phyloP scores from a whole-genome alignment of 164 flowering plant species.

The Cinnamomum micranthum region DNA sequence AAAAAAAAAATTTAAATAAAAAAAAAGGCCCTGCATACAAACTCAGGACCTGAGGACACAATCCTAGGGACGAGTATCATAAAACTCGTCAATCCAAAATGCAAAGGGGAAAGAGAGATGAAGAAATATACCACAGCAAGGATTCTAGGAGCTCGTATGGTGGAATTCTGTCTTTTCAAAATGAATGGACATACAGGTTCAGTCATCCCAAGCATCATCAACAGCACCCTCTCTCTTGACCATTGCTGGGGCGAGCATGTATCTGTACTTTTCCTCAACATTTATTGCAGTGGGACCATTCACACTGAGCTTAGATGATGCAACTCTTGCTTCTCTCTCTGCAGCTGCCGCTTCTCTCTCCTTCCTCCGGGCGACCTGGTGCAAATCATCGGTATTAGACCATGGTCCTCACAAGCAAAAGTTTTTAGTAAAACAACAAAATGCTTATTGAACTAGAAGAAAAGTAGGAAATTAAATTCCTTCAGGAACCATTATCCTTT shows the following conservation, averaged over 20 bases:
- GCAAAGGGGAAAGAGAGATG: background rate
- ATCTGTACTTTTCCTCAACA: conserved; percentile 58
- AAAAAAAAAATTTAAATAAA: no score
- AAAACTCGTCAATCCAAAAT: background rate
- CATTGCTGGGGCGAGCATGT: conserved; percentile 47
- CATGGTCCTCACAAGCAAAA: no score
- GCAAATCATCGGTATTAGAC: background rate
- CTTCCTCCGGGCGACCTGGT: conserved; percentile 59
- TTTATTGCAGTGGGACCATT: conserved; percentile 35
- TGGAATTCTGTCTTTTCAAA: background rate
- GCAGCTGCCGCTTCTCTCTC: conserved; percentile 64
- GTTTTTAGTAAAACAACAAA: no score
- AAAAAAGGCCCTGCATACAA: background rate
- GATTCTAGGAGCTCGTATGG: conserved; percentile 3
- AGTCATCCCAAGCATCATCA: conserved; percentile 73
- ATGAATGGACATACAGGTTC: conserved; percentile 5
- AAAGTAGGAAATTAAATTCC: background rate
- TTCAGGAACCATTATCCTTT: background rate
- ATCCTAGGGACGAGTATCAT: background rate
- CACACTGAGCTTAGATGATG: conserved; percentile 33
- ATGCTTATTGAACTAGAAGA: background rate
- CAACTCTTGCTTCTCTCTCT: conserved; percentile 43
- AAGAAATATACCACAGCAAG: background rate
- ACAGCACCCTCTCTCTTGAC: conserved; percentile 51
- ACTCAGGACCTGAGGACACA: background rate